Evolutionary conservation across 371 early-diverging fungal species (phyloP).

Genomic region (Lichtheimia hyalospora): DNA sequence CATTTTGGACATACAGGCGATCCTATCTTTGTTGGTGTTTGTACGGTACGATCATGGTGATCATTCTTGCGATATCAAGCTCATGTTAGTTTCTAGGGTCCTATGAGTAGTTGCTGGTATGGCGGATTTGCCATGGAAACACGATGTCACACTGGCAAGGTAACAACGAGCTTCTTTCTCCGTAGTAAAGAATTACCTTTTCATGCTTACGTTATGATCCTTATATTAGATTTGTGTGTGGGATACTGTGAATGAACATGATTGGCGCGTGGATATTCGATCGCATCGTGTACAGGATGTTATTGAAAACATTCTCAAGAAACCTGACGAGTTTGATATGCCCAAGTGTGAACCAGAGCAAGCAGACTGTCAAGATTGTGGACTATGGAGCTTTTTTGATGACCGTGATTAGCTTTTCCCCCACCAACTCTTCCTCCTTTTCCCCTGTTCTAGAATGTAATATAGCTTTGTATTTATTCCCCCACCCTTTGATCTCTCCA

Average conservation of each 20-base stretch:
- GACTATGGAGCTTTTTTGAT: slow-evolving; percentile 67
- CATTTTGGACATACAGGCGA: slow-evolving; percentile 94
- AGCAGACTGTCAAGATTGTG: slow-evolving; percentile 74
- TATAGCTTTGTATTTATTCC: too few species aligned
- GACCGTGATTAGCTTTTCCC: slow-evolving; percentile 23
- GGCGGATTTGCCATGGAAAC: slow-evolving; percentile 92
- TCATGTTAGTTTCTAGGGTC: slow-evolving; percentile 47
- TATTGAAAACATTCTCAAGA: slow-evolving; percentile 76
- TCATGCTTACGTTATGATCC: background rate
- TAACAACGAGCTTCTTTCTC: slow-evolving; percentile 14
- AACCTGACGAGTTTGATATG: slow-evolving; percentile 46
- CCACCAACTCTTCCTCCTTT: too few species aligned
- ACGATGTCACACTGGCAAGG: slow-evolving; percentile 51
- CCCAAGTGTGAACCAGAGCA: slow-evolving; percentile 57
- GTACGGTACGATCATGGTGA: slow-evolving; percentile 51
- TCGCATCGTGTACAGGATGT: slow-evolving; percentile 79
- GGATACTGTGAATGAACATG: slow-evolving; percentile 66
- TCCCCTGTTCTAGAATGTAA: too few species aligned
- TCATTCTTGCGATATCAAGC: background rate
- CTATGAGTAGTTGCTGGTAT: slow-evolving; percentile 79
- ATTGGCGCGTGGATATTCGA: slow-evolving; percentile 76
- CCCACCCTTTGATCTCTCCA: too few species aligned
- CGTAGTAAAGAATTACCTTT: too few species aligned
- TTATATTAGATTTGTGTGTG: slow-evolving; percentile 58
- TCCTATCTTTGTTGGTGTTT: slow-evolving; percentile 91